Base-by-base conservation (phyloP, 1,284 basidiomycete species). In the Malassezia yamatoensis region DNA sequence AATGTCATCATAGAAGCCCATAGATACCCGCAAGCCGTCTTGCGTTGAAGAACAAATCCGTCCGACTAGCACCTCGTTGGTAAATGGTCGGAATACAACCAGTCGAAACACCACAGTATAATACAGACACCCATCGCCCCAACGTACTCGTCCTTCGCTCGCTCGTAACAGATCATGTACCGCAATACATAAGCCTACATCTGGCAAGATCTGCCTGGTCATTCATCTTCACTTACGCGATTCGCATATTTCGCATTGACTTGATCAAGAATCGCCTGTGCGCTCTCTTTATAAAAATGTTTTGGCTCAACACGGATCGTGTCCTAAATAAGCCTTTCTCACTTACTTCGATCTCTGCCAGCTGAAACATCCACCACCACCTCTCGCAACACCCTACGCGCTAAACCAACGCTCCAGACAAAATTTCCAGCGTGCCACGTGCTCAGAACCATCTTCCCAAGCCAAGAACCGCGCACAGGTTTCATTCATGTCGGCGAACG, bases 171-270 rank as follows among this genome's bases (percentile, higher is more conserved):
- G 78, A 74, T 96, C 91, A 62, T 89, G 93, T 0, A 90, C 82
- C 51, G 84, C 86, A 52, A 96, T 82, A 66, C 88, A 90, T 15
- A 96, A 81, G 0, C 93, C 91, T 47, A 93, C 85, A 60, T 89
- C 86, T 63, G 89, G 86, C n/a, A 96, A 78, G 38, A 96, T 84
- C 63, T 85, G 16, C 13, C 4, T 34, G 18, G 41, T 43, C 41
- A 43, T 20, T 5, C 16, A 13, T 32, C 13, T 20, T 37, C 15
- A 51, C 53, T 6, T 46, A 64, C 58, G n/a, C 36, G 83, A 76
- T 96, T 96, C 8, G 91, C 86, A 65, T 91, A 96, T 75, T 94
- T 94, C 75, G 86, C 85, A 79, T 91, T 89, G 62, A 90, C 80
- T 72, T 88, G 87, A 49, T 83, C 81, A 6, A 80, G 83, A 54